Conservation (phyloP, 2,329 filamentous ascomycete species). For the Penicillium capsulatum region DNA sequence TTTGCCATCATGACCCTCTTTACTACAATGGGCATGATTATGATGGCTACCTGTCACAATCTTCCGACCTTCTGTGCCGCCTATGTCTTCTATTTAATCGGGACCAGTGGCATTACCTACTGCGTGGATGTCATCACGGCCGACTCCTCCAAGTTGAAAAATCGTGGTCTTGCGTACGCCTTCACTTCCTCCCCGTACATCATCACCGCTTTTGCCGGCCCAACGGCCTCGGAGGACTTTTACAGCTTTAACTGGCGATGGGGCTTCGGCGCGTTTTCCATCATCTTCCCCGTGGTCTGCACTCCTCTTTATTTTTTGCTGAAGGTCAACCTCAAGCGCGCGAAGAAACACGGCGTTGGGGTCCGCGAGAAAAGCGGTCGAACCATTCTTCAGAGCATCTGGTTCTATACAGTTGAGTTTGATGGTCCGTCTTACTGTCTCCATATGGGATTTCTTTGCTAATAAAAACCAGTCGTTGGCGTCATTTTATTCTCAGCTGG, state of each 20-base stretch:
- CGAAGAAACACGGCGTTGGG: conserved; percentile 51
- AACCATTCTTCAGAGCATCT: conserved; percentile 44
- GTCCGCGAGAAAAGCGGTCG: conserved; percentile 41
- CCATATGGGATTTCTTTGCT: not conserved
- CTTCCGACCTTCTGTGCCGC: conserved; percentile 60
- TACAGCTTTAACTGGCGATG: conserved; percentile 55
- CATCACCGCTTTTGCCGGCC: conserved; percentile 57
- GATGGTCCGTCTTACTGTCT: conserved; percentile 44
- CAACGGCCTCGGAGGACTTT: conserved; percentile 52
- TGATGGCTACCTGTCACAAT: conserved; percentile 59
- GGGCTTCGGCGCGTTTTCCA: conserved; percentile 59
- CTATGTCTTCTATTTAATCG: conserved; percentile 45
- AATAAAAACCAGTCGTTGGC: conserved; percentile 46
- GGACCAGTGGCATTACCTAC: conserved; percentile 54
- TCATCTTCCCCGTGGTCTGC: conserved; percentile 56
- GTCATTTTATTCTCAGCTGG: conserved; percentile 58
- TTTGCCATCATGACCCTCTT: conserved; percentile 48
- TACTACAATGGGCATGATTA: conserved; percentile 50
- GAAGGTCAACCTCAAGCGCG: conserved; percentile 54
- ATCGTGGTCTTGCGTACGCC: conserved; percentile 59
- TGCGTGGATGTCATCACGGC: conserved; percentile 57
- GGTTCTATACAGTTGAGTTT: conserved; percentile 57
- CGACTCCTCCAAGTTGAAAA: conserved; percentile 58
- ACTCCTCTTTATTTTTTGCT: conserved; percentile 56
- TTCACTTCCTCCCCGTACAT: conserved; percentile 61